phyloP scores from a whole-genome alignment of 202 grass and related monocot genomes.

The Hordeum pubiflorum region DNA sequence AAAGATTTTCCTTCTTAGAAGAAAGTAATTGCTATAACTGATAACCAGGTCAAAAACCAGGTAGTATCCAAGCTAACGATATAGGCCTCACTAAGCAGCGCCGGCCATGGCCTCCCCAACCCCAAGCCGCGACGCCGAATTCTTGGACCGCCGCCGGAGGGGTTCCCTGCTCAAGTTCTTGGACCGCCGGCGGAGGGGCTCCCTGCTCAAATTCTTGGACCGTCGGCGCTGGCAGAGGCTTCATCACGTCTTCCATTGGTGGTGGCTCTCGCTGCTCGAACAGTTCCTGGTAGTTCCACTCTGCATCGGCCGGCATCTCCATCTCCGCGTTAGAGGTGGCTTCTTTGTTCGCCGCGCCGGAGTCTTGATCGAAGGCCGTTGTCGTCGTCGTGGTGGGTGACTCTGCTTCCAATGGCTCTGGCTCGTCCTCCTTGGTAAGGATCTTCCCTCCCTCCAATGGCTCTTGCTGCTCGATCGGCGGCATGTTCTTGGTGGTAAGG shows the following conservation, averaged over 20 bases:
- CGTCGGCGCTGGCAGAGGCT: background rate
- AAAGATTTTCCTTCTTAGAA: too few relatives aligned
- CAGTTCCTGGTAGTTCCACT: background rate
- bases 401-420: background rate
- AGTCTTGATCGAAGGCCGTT: background rate
- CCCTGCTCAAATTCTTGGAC: background rate
- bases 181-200: too few relatives aligned
- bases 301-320: background rate
- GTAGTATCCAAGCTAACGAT: background rate
- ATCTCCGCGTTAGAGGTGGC: background rate
- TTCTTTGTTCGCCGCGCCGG: background rate
- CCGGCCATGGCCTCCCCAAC: background rate
- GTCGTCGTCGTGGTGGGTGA: background rate
- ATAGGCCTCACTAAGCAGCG: background rate
- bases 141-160: background rate
- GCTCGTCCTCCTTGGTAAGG: background rate
- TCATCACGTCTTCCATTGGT: too few relatives aligned
- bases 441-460: background rate
- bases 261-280: background rate
- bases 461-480: background rate
- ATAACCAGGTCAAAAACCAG: background rate
- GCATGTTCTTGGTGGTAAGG: background rate
- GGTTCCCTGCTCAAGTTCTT: background rate
- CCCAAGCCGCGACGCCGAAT: background rate
- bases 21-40: too few relatives aligned